Evolutionary conservation across 2,329 filamentous ascomycete genomes (phyloP).

Genomic region (Aspergillus pseudotamarii): DNA sequence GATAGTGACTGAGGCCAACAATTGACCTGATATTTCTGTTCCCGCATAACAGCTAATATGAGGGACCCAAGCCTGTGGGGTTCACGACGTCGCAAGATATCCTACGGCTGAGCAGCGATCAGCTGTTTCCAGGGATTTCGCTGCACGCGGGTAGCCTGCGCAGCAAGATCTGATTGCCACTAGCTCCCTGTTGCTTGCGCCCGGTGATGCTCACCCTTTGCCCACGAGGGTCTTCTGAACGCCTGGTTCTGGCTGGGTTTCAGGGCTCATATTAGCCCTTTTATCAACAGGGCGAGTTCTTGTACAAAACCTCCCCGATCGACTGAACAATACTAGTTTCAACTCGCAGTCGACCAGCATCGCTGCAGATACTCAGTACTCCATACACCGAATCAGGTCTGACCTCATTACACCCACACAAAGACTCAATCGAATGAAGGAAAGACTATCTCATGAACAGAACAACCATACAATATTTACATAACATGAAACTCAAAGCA

Average conservation of each 20-base stretch:
- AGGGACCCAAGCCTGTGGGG: too few relatives aligned
- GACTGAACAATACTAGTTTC: not conserved
- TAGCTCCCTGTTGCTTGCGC: not conserved
- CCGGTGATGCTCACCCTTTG: not conserved
- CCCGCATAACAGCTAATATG: not conserved
- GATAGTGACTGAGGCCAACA: constrained; percentile 15
- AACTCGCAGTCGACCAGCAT: not conserved
- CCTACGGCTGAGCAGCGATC: not conserved
- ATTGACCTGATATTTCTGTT: not conserved
- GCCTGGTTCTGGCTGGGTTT: not conserved
- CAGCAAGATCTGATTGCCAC: not conserved
- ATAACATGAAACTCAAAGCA: not conserved
- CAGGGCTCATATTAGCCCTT: not conserved
- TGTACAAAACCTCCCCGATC: not conserved
- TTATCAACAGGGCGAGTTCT: not conserved
- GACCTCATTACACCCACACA: not conserved
- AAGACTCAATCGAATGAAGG: not conserved
- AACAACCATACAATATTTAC: not conserved
- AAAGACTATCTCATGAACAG: not conserved
- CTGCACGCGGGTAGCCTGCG: not conserved
- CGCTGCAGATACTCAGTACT: not conserved
- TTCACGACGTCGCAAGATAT: not conserved
- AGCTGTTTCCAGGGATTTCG: not conserved
- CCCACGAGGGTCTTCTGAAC: not conserved
- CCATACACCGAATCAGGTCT: not conserved